Conservation (phyloP, 2,329 filamentous ascomycete genomes). For the Podosphaera xanthii region DNA sequence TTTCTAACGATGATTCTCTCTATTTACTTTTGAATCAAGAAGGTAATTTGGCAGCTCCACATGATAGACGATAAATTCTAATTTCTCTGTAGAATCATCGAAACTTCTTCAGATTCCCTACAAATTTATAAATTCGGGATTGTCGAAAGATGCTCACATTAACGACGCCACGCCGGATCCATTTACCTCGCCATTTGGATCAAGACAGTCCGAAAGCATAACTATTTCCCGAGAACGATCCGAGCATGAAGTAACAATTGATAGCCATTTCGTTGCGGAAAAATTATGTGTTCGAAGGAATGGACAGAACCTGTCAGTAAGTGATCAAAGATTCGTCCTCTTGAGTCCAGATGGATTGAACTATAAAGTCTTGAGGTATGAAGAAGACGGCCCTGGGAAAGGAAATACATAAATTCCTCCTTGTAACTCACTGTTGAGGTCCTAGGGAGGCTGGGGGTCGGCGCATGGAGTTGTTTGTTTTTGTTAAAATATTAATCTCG, state of each 20-base stretch:
- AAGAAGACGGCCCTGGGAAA: not conserved
- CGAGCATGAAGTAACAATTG: conserved; percentile 4
- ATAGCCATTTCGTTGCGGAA: conserved; percentile 8
- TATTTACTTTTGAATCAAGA: conserved; percentile 12
- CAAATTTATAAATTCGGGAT: not conserved
- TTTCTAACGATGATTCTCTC: conserved; percentile 11
- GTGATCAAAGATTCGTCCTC: conserved; percentile 10
- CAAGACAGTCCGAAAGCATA: conserved; percentile 6
- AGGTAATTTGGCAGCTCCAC: conserved; percentile 7
- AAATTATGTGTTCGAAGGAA: conserved; percentile 9
- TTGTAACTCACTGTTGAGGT: too few relatives aligned
- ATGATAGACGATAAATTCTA: not conserved
- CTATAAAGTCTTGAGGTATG: conserved; percentile 12
- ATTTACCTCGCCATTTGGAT: conserved; percentile 1
- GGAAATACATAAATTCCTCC: not conserved
- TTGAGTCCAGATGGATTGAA: conserved; percentile 10
- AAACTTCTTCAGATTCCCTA: conserved; percentile 12
- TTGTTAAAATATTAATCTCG: too few relatives aligned
- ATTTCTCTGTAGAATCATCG: conserved; percentile 5
- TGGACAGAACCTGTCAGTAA: conserved; percentile 2
- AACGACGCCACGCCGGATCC: not conserved
- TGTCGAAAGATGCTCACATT: not conserved
- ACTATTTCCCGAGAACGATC: conserved; percentile 7
- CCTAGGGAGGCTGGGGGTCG: too few relatives aligned
- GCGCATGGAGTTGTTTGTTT: too few relatives aligned